Percentiles rank a stretch among this genome's conserved stretches.
phyloP scores from a whole-genome alignment of 2,329 filamentous ascomycete species.

The Fusarium nurragi region DNA sequence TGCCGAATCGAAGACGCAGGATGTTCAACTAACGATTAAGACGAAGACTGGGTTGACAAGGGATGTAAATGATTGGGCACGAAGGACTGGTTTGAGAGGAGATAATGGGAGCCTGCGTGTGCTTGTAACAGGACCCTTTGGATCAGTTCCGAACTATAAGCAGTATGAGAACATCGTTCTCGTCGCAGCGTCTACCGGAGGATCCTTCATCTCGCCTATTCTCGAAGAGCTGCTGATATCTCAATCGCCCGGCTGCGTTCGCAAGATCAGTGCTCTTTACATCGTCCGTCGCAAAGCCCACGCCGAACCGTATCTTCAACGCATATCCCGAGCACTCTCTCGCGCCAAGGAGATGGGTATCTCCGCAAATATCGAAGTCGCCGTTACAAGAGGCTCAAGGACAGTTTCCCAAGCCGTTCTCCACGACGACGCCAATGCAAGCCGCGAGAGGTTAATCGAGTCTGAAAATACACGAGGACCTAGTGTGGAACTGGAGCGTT shows the following conservation, averaged over 20 bases:
- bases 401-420: slow-evolving; percentile 2
- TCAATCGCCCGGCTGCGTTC: slow-evolving; percentile 34
- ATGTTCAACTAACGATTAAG: slow-evolving; percentile 40
- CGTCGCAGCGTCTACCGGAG: slow-evolving; percentile 37
- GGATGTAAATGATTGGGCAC: slow-evolving; percentile 38
- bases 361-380: slow-evolving; percentile 36
- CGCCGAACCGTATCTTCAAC: slow-evolving; percentile 33
- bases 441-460: slow-evolving; percentile 36
- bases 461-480: slow-evolving; percentile 20
- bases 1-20: slow-evolving; percentile 6
- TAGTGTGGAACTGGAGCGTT: slow-evolving; percentile 36
- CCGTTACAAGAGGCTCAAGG: slow-evolving; percentile 25
- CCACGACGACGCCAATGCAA: slow-evolving; percentile 24
- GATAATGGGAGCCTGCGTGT: slow-evolving; percentile 27
- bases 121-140: slow-evolving; percentile 40
- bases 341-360: slow-evolving; percentile 40
- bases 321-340: slow-evolving; percentile 17
- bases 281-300: slow-evolving; percentile 36
- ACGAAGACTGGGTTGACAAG: slow-evolving; percentile 39
- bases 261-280: slow-evolving; percentile 36
- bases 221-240: slow-evolving; percentile 35
- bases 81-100: slow-evolving; percentile 19
- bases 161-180: slow-evolving; percentile 41
- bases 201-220: slow-evolving; percentile 39
- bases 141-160: slow-evolving; percentile 35